A percentile compares a stretch with the other conserved stretches of the same genome.
Conservation (phyloP, 2,329 filamentous ascomycete genomes). For the Tolypocladium nubicola region DNA sequence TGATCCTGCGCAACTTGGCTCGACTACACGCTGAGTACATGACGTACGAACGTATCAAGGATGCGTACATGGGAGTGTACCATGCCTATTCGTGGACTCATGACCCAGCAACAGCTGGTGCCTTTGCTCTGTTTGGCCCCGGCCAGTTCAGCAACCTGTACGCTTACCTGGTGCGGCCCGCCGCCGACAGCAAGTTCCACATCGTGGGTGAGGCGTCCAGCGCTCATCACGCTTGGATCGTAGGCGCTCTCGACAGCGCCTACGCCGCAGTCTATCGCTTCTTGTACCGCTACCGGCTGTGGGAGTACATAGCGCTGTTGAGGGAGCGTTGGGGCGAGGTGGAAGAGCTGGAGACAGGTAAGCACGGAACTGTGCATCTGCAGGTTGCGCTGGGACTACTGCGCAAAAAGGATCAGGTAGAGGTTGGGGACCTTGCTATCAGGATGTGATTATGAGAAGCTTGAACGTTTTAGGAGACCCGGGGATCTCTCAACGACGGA, state of each 20-base stretch:
- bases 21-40: not conserved
- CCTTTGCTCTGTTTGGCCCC: not conserved
- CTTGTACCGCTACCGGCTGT: not conserved
- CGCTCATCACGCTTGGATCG: not conserved
- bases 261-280: not conserved
- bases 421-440: not conserved
- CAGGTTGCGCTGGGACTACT: not conserved
- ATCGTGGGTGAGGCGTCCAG: not conserved
- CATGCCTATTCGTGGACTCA: not conserved
- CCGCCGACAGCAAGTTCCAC: not conserved
- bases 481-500: no score
- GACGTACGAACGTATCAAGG: not conserved
- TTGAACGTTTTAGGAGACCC: not conserved
- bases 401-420: not conserved
- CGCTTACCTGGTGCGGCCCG: not conserved
- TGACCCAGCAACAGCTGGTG: not conserved
- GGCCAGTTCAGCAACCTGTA: not conserved
- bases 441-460: not conserved
- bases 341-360: not conserved
- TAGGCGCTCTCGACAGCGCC: not conserved
- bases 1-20: not conserved
- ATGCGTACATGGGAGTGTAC: not conserved
- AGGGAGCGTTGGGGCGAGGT: not conserved
- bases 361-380: not conserved
- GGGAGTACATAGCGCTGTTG: not conserved